Evolutionary conservation across 306 rosid species (phyloP), one percentile per base, ranked within the genome.

Genomic region (Benincasa hispida): DNA sequence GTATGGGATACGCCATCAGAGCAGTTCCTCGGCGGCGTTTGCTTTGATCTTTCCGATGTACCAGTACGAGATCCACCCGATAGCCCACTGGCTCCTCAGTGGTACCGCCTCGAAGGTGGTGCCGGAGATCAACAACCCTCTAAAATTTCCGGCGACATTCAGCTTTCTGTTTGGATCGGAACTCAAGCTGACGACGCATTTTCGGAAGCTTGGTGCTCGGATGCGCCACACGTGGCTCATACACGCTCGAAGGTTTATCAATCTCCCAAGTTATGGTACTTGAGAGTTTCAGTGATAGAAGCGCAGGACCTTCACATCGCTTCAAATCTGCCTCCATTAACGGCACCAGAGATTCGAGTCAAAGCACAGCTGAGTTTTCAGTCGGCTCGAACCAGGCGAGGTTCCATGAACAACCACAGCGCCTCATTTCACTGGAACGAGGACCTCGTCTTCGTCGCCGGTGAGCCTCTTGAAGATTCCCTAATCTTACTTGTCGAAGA

Each of bases 401-500:
- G 93, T 4, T 82, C 69, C 27, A 94, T 94, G 99, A 93, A 85
- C 84, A 90, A 91, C 57, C 92, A 88, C 37, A 82, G 90, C 81
- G 79, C 87, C 48, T 90, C 99, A 57, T 87, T 90, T 74, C 93
- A 83, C 83, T 94, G 96, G 95, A 84, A 85, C 79, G 97, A 94
- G 75, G 97, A 94, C 84, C 91, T 94, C 34, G 81, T 90, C 15
- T 90, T 94, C 83, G 96, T 92, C 0, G 95, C 97, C 28, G 85
- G 96, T 2, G 99, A 94, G 86, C 99, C 97, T 27, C 87, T 94
- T 8, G 99, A 94, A 62, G 97, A 94, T 48, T 85, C 93, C 6
- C 78, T 94, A 62, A 69, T 90, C 32, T 54, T 94, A 8, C 75
- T 90, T 6, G 86, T 87, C 0, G 99, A 94, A 82, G 99, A 94